Evolutionary conservation across 2,329 filamentous ascomycete genomes (phyloP), one percentile per base, ranked within the genome.

Genomic region (Zymoseptoria ardabiliae): DNA sequence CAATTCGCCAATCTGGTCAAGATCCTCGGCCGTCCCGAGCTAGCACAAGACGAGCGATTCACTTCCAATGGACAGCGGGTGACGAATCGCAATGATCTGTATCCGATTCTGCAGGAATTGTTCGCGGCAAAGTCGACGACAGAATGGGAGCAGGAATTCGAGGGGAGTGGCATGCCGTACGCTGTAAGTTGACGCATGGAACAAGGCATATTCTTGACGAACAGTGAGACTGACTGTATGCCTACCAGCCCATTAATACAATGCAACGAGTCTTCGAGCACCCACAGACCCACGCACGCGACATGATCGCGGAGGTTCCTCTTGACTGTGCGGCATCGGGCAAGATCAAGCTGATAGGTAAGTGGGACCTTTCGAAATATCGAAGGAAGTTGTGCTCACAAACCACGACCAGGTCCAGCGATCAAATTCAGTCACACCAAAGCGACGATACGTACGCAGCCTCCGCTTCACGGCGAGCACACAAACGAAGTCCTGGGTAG

Each of bases 111-210:
- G 23, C 70, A 74, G 30, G 61, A 64, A 0, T 58, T 71, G 2
- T 74, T 79, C 56, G 60, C 59, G 19, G 56, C 56, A 8, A 76
- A 73, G 62, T 73, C 74, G 4, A 77, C 74, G 0, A 64, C 71
- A 1, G 74, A 78, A 50, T 79, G 77, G 77, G 58, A 75, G 5
- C 28, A 54, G 1, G 64, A 70, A 0, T 75, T 81, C 54, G 74
- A 77, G 20, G 74, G 73, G 0, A 77, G 72, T 23, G 76, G 76
- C 1, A 69, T 81, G 63, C 76, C 79, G 0, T 77, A 79, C 56
- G 78, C 73, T 21, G 51, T 53, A 25, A 53, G 51, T 53, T 25
- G 22, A n/a, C 21, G 7, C 21, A 13, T 17, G 35, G 10, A 6
- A n/a, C 23, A 25, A 25, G 23, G 23, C 23, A 25, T 25, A 25